A percentile compares a stretch with the other conserved stretches of the same genome.
Evolutionary conservation across 176 grass and related monocot species (phyloP).

Genomic region (Elymus sibiricus): DNA sequence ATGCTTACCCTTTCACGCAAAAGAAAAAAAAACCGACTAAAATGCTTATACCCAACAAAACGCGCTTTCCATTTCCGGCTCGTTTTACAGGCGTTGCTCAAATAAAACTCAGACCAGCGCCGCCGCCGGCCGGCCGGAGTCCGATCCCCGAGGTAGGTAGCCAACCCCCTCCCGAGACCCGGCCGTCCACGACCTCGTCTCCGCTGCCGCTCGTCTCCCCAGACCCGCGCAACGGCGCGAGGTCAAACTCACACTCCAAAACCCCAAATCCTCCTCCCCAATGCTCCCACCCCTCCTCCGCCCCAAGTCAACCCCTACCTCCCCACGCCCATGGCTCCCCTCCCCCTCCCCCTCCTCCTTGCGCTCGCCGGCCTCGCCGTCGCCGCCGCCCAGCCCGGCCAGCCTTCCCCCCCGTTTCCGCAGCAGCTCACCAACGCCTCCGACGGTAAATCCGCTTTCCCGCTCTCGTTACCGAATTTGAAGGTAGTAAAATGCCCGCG

Average conservation of each 20-base stretch:
- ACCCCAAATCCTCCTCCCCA: neutral
- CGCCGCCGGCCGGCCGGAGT: neutral
- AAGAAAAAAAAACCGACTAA: no score
- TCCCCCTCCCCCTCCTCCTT: slow-evolving; percentile 18
- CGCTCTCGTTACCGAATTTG: neutral
- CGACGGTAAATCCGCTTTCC: slow-evolving; percentile 19
- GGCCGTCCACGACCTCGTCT: slow-evolving; percentile 37
- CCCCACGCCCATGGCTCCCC: slow-evolving; percentile 21
- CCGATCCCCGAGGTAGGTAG: neutral
- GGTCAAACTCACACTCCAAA: slow-evolving; percentile 19
- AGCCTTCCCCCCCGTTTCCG: neutral
- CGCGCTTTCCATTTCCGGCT: neutral
- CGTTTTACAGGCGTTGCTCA: neutral
- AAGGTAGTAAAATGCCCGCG: neutral
- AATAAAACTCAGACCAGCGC: neutral
- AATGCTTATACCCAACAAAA: neutral
- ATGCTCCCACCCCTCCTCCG: neutral
- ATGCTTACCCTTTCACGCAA: no score
- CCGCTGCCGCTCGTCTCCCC: slow-evolving; percentile 9
- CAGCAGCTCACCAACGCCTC: neutral
- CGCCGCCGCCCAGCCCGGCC: neutral
- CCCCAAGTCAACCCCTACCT: slow-evolving; percentile 27
- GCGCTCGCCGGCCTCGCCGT: neutral
- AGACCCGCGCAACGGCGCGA: neutral
- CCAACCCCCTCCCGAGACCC: neutral